A percentile compares a stretch with the other conserved stretches of the same genome.
These are phyloP conservation scores for Porcisia deanei DNA, from an alignment of 208 protist species.

Conservation along the genomic window DNA sequence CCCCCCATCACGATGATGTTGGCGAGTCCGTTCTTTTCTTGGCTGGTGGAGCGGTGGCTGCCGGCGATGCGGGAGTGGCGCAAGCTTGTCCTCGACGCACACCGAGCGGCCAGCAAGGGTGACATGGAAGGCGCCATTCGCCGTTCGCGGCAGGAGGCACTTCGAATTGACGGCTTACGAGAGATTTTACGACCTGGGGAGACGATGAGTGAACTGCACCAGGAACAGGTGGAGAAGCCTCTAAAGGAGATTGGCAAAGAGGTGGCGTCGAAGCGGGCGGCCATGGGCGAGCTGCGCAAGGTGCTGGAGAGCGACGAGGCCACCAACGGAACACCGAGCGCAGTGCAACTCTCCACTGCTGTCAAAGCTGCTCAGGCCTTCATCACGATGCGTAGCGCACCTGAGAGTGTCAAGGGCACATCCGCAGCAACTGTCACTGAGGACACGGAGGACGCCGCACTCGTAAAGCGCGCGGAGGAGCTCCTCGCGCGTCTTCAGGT, in stretches of 20 bases:
- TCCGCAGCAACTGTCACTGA: not conserved
- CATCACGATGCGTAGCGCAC: not conserved
- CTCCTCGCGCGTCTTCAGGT: conserved; percentile 57
- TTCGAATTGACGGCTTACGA: conserved; percentile 47
- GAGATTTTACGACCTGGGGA: conserved; percentile 71
- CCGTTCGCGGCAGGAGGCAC: conserved; percentile 35
- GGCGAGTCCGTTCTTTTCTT: conserved; percentile 54
- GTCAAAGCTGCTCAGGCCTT: conserved; percentile 22
- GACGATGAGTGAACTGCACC: conserved; percentile 51
- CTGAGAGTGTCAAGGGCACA: not conserved
- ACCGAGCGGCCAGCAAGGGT: conserved; percentile 31
- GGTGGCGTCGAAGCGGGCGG: conserved; percentile 27
- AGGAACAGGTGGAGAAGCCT: conserved; percentile 45
- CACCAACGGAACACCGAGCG: not conserved
- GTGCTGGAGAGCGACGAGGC: conserved; percentile 26
- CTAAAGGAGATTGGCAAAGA: conserved; percentile 36
- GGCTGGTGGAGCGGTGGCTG: conserved; percentile 70
- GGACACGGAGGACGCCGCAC: conserved; percentile 19
- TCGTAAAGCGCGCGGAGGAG: conserved; percentile 44
- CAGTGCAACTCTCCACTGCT: conserved; percentile 23
- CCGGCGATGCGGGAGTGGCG: conserved; percentile 69
- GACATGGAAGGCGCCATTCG: conserved; percentile 43
- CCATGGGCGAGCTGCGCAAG: conserved; percentile 34
- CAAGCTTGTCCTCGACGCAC: conserved; percentile 33
- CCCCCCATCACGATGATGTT: conserved; percentile 17